Evolutionary conservation across 2,329 filamentous ascomycete species (phyloP).

Genomic region (Myriosclerotinia curreyana): DNA sequence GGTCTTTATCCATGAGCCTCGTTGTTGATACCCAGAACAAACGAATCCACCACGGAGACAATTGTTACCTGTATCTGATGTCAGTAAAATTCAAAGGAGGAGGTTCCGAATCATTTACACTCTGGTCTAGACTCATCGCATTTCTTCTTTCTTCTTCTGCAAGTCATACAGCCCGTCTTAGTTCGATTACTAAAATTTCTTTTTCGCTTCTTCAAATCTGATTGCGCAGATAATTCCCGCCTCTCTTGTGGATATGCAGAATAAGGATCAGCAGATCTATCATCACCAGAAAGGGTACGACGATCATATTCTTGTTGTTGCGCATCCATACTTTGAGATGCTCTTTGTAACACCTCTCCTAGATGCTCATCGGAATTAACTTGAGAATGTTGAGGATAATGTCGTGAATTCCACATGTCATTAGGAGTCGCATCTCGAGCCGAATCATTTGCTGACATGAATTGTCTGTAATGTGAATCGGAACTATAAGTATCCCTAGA

Average conservation of each 20-base stretch:
- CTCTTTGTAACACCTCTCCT: conserved; percentile 51
- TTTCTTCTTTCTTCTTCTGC: conserved; percentile 91
- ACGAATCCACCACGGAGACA: conserved; percentile 86
- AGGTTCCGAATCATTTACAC: conserved; percentile 60
- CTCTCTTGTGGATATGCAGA: conserved; percentile 39
- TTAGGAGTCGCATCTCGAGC: conserved; percentile 27
- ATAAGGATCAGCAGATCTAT: conserved; percentile 40
- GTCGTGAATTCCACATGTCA: conserved; percentile 35
- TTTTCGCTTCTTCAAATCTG: conserved; percentile 67
- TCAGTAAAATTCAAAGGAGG: conserved; percentile 13
- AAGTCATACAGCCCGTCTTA: conserved; percentile 94
- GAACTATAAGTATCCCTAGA: conserved; percentile 32
- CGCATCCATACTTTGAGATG: conserved; percentile 43
- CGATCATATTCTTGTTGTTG: conserved; percentile 40
- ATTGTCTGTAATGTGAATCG: conserved; percentile 34
- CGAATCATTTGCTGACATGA: conserved; percentile 30
- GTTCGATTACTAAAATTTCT: conserved; percentile 90
- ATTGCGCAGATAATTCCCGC: conserved; percentile 46
- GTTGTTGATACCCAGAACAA: conserved; percentile 85
- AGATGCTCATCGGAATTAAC: conserved; percentile 49
- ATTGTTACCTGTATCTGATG: conserved; percentile 64
- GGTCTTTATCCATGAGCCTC: conserved; percentile 75
- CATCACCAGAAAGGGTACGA: conserved; percentile 41
- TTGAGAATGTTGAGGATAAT: conserved; percentile 46
- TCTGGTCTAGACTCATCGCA: conserved; percentile 92